Percentiles rank a stretch among this genome's conserved stretches.
Evolutionary conservation across 2,329 filamentous ascomycete genomes (phyloP).

Genomic region (Aspergillus terreus): DNA sequence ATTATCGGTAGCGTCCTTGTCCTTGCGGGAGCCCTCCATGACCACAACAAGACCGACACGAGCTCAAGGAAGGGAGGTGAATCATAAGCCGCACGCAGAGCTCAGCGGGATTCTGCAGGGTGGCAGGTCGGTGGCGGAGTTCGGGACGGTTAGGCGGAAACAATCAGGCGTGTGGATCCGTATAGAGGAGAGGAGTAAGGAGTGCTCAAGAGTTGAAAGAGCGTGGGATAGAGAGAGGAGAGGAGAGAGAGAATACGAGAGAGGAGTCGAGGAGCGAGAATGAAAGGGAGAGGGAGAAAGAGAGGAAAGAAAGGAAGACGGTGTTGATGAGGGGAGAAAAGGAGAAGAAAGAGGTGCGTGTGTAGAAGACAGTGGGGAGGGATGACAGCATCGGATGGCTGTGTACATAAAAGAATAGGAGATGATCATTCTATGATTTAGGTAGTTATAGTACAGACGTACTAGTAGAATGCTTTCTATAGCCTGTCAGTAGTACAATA

Average conservation of each 20-base stretch:
- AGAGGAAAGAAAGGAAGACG: conserved; percentile 1
- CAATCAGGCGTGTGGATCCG: conserved; percentile 2
- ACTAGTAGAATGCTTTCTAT: too few relatives aligned
- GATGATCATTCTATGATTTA: too few relatives aligned
- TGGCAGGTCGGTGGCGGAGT: not conserved
- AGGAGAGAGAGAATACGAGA: not conserved
- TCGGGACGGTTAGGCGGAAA: not conserved
- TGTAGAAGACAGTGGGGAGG: conserved; percentile 21
- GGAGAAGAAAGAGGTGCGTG: conserved; percentile 18
- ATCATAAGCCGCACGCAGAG: conserved; percentile 24
- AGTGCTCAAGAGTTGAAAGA: not conserved
- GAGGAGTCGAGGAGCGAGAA: not conserved
- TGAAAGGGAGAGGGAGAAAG: not conserved
- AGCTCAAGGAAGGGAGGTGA: conserved; percentile 15
- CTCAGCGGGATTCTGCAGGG: not conserved
- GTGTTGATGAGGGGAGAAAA: conserved; percentile 4
- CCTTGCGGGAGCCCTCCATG: conserved; percentile 34
- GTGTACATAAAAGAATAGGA: too few relatives aligned
- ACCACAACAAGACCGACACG: conserved; percentile 25
- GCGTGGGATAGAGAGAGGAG: not conserved
- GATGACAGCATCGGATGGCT: conserved; percentile 8
- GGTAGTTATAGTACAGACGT: too few relatives aligned
- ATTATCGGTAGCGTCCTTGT: conserved; percentile 33
- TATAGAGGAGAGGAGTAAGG: conserved; percentile 5
- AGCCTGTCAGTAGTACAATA: too few relatives aligned